These are phyloP conservation scores for Rhododendron williamsianum DNA, from an alignment of 148 eudicot genomes.

Conservation along the genomic window DNA sequence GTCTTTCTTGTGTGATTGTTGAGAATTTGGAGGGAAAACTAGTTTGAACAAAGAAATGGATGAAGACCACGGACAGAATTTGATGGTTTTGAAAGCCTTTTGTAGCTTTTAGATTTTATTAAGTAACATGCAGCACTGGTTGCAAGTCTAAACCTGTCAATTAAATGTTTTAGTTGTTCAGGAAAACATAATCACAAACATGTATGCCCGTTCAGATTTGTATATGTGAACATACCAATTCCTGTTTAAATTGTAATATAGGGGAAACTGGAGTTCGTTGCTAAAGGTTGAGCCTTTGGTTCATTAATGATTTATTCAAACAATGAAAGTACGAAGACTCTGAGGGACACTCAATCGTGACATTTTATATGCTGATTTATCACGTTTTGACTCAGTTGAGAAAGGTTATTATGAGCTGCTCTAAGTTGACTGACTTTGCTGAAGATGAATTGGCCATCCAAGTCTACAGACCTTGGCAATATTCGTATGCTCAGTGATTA, in stretches of 20 bases:
- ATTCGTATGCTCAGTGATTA: not conserved
- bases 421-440: not conserved
- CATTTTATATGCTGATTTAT: not conserved
- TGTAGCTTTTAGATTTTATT: not conserved
- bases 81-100: not conserved
- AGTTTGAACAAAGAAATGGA: not conserved
- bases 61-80: not conserved
- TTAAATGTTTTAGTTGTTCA: too few species aligned
- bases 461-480: not conserved
- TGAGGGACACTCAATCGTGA: not conserved
- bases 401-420: slow-evolving; percentile 10
- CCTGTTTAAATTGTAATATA: not conserved
- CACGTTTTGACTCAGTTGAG: not conserved
- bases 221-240: not conserved
- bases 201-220: not conserved
- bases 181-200: not conserved
- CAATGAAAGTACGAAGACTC: not conserved
- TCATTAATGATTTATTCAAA: not conserved
- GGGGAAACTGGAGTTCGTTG: not conserved
- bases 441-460: not conserved
- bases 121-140: not conserved
- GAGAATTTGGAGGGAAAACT: not conserved
- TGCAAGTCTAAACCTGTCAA: too few species aligned
- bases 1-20: not conserved
- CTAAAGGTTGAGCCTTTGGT: not conserved